phyloP scores from a whole-genome alignment of 805 yeast genomes.

The Zygosaccharomyces kombuchaensis region DNA sequence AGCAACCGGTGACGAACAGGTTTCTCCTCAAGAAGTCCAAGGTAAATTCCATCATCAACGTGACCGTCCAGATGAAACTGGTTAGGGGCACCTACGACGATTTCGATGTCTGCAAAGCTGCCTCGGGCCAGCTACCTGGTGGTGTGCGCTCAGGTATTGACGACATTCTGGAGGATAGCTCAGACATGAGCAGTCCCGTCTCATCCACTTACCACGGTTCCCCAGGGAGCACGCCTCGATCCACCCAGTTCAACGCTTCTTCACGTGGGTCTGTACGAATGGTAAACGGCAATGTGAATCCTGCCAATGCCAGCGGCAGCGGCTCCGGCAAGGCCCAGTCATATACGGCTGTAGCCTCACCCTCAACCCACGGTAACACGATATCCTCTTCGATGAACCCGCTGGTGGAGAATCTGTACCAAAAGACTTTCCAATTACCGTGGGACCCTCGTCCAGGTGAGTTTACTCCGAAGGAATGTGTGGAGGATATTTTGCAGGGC shows the following conservation, averaged over 20 bases:
- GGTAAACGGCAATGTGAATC: slow-evolving; percentile 1
- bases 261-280: neutral
- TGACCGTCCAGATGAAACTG: slow-evolving; percentile 50
- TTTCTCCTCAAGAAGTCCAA: slow-evolving; percentile 74
- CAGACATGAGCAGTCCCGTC: slow-evolving; percentile 17
- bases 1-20: slow-evolving; percentile 49
- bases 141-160: slow-evolving; percentile 18
- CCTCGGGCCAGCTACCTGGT: slow-evolving; percentile 28
- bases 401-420: slow-evolving; percentile 45
- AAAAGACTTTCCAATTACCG: slow-evolving; percentile 51
- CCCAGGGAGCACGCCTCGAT: slow-evolving; percentile 8
- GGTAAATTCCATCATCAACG: slow-evolving; percentile 70
- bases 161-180: slow-evolving; percentile 20
- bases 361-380: slow-evolving; percentile 12
- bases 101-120: slow-evolving; percentile 20
- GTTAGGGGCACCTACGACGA: slow-evolving; percentile 37
- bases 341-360: slow-evolving; percentile 8
- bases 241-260: slow-evolving; percentile 2
- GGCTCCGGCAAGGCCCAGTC: slow-evolving; percentile 10
- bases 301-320: slow-evolving; percentile 1
- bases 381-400: slow-evolving; percentile 42
- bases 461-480: slow-evolving; percentile 62
- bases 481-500: slow-evolving; percentile 69
- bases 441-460: slow-evolving; percentile 60
- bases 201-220: slow-evolving; percentile 17